These are phyloP conservation scores for Poa pratensis DNA, from an alignment of 176 grass and related monocot species.

Conservation along the genomic window DNA sequence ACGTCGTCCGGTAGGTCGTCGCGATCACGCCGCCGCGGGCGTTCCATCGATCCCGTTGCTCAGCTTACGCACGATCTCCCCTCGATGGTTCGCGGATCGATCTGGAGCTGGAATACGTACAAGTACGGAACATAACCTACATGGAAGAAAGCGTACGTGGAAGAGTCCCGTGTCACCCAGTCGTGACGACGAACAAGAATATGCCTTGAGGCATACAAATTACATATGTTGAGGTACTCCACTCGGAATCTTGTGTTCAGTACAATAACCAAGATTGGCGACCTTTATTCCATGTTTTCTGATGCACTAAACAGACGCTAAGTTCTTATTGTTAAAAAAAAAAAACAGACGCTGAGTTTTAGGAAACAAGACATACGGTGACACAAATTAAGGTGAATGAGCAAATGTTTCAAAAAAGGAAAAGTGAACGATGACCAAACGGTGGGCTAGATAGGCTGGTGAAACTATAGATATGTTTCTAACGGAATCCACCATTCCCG, in stretches of 20 bases:
- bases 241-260: not conserved
- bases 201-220: too few relatives aligned
- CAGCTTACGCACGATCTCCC: too few relatives aligned
- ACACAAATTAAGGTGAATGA: too few relatives aligned
- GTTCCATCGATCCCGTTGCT: not conserved
- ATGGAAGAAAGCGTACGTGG: too few relatives aligned
- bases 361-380: not conserved
- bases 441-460: not conserved
- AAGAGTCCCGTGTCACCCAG: too few relatives aligned
- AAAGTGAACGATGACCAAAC: not conserved
- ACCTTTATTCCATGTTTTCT: not conserved
- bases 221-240: not conserved
- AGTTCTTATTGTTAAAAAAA: not conserved
- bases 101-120: too few relatives aligned
- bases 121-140: too few relatives aligned
- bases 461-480: not conserved
- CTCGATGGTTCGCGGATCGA: too few relatives aligned
- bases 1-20: not conserved
- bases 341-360: not conserved
- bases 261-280: not conserved
- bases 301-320: not conserved
- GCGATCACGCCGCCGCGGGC: not conserved
- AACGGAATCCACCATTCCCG: constrained; percentile 4
- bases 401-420: too few relatives aligned
- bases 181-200: too few relatives aligned